Percentiles rank a stretch among this genome's conserved stretches.
Evolutionary conservation across 1,284 basidiomycete species (phyloP).

Genomic region (Phellinidium pouzarii): DNA sequence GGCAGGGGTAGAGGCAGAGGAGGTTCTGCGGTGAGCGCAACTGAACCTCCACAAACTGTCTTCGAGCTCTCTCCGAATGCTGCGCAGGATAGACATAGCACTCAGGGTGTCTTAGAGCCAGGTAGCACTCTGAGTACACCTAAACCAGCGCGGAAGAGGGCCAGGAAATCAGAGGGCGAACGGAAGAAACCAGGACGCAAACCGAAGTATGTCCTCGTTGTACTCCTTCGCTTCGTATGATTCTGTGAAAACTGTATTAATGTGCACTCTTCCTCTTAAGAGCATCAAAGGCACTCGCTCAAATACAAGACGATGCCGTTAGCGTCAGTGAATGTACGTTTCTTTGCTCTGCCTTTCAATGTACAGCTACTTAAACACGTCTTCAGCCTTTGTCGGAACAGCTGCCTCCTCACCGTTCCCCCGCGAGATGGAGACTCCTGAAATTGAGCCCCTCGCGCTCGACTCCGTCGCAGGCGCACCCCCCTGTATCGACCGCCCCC

Average conservation of each 20-base stretch:
- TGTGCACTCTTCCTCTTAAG: neutral
- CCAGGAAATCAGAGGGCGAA: slow-evolving; percentile 31
- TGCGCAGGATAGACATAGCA: slow-evolving; percentile 19
- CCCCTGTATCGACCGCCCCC: slow-evolving; percentile 17
- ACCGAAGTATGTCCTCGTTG: slow-evolving; percentile 16
- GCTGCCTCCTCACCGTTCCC: slow-evolving; percentile 39
- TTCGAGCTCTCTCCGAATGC: slow-evolving; percentile 21
- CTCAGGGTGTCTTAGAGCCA: slow-evolving; percentile 23
- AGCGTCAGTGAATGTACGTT: slow-evolving; percentile 38
- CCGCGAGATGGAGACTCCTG: slow-evolving; percentile 28
- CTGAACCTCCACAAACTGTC: slow-evolving; percentile 18
- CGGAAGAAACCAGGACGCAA: slow-evolving; percentile 31
- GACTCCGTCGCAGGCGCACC: slow-evolving; percentile 17
- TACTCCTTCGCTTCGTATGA: neutral
- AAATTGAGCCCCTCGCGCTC: slow-evolving; percentile 22
- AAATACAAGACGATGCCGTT: slow-evolving; percentile 30
- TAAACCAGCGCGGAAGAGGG: slow-evolving; percentile 28
- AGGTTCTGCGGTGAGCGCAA: slow-evolving; percentile 7
- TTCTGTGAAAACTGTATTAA: neutral
- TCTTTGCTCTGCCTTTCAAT: neutral
- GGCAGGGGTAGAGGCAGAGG: slow-evolving; percentile 16
- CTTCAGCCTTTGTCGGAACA: slow-evolving; percentile 34
- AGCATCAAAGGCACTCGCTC: slow-evolving; percentile 22
- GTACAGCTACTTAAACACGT: slow-evolving; percentile 7
- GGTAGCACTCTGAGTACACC: slow-evolving; percentile 19